These are phyloP conservation scores for Aspergillus ellipticus DNA, from an alignment of 495 filamentous ascomycete genomes.

Conservation along the genomic window DNA sequence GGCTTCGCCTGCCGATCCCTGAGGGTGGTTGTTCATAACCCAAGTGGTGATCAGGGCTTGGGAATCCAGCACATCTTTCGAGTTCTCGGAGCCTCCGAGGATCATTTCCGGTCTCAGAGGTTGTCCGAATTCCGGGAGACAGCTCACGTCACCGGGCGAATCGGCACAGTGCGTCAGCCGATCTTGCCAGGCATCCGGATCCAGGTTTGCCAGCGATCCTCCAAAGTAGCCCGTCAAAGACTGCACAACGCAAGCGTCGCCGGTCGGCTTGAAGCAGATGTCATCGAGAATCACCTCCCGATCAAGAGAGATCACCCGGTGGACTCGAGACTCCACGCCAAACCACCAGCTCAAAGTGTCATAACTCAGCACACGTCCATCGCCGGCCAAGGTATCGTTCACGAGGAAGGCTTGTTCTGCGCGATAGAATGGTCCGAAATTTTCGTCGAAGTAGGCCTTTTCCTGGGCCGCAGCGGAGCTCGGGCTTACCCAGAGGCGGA, in stretches of 20 bases:
- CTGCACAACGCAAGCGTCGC: constrained; percentile 86
- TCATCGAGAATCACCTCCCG: constrained; percentile 67
- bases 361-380: constrained; percentile 76
- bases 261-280: constrained; percentile 91
- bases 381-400: constrained; percentile 66
- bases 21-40: constrained; percentile 88
- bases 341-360: constrained; percentile 94
- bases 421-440: constrained; percentile 93
- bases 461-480: constrained; percentile 86
- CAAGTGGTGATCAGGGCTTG: constrained; percentile 84
- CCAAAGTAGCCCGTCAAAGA: constrained; percentile 83
- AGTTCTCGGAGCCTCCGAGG: constrained; percentile 71
- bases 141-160: constrained; percentile 64
- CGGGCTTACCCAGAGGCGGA: constrained; percentile 91
- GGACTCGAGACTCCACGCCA: constrained; percentile 74
- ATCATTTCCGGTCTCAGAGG: constrained; percentile 82
- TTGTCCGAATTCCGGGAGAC: constrained; percentile 81
- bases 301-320: constrained; percentile 60
- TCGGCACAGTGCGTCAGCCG: constrained; percentile 66
- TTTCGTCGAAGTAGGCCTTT: constrained; percentile 90
- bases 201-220: constrained; percentile 58
- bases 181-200: constrained; percentile 63
- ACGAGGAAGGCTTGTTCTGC: constrained; percentile 91
- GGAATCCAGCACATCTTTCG: constrained; percentile 65
- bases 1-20: constrained; percentile 62